Base-by-base conservation (phyloP, 2,329 filamentous ascomycete genomes). In the Sporothrix protearum region DNA sequence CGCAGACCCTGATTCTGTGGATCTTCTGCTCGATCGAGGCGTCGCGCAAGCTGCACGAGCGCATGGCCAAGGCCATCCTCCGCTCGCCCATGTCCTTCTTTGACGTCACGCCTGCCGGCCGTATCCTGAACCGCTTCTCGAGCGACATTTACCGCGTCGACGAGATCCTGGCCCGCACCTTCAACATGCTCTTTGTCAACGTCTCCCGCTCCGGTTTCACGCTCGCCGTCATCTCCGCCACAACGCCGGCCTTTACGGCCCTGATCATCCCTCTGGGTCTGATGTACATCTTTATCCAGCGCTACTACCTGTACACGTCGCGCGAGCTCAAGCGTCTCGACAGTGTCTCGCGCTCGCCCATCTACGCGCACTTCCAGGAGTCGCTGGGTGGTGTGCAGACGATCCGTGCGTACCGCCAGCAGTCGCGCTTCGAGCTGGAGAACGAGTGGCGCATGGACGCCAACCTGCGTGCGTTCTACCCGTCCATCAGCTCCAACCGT, bases 1-100 rank as follows among this genome's bases (percentile, higher is more conserved):
- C 96, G 39, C 96, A 98, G 81, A 98, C 95, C 6, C 83, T 99
- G 76, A 94, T 99, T 75, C 85, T 99, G 36, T 99, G 96, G 96
- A 98, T 99, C 75, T 98, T 99, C 83, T 99, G 96, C 83, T 98
- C 96, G 4, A 99, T 99, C 74, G 96, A 99, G 89, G 96, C 96
- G 68, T 97, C 95, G 25, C 89, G 96, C 74, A 99, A 98, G 83
- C 86, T 99, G 71, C 96, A 99, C 80, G 96, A 98, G 82, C 88
- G 93, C 75, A 98, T 99, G 96, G 95, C 95, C 57, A 96, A 92
- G 77, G 94, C 96, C 22, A 97, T 98, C 76, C 99, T 99, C 86
- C 88, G 96, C 76, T 96, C 94, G 49, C 96, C 96, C 70, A 99
- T 99, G 96, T 96, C 90, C 76, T 99, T 99, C 83, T 99, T 99